phyloP scores from a whole-genome alignment of 148 eudicot species.

The Tetragonia tetragonoides region DNA sequence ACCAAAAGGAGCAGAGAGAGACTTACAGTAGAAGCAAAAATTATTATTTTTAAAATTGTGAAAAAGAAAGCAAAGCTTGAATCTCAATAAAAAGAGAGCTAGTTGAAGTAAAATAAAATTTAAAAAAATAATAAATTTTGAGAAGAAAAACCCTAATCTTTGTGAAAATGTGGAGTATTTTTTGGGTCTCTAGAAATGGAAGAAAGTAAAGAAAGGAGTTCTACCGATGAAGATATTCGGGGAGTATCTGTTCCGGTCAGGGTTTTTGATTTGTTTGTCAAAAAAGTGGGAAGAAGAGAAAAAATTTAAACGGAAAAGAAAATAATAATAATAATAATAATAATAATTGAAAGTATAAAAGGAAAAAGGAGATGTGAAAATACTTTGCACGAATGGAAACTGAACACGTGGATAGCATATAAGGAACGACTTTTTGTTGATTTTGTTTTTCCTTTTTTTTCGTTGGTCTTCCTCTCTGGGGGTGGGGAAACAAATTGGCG shows the following conservation, averaged over 20 bases:
- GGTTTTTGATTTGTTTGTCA: not conserved
- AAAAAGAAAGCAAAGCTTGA: conserved; percentile 16
- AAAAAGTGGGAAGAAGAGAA: not conserved
- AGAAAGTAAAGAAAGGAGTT: not conserved
- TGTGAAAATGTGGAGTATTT: not conserved
- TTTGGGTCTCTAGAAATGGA: not conserved
- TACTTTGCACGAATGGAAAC: no score
- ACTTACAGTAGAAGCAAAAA: conserved; percentile 30
- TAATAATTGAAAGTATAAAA: no score
- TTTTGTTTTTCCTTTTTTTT: no score
- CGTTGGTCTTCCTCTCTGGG: no score
- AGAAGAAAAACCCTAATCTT: not conserved
- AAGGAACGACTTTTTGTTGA: no score
- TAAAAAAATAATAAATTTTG: not conserved
- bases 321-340: not conserved
- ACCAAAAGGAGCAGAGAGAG: conserved; percentile 7
- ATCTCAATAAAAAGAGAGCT: not conserved
- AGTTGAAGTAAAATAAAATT: not conserved
- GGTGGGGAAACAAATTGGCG: no score
- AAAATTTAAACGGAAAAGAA: not conserved
- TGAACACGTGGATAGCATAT: no score
- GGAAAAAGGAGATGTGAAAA: no score
- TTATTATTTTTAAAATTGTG: not conserved
- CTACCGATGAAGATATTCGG: not conserved
- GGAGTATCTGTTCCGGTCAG: not conserved